Conservation (phyloP, 768 basidiomycete genomes). For the Calvatia gigantea region DNA sequence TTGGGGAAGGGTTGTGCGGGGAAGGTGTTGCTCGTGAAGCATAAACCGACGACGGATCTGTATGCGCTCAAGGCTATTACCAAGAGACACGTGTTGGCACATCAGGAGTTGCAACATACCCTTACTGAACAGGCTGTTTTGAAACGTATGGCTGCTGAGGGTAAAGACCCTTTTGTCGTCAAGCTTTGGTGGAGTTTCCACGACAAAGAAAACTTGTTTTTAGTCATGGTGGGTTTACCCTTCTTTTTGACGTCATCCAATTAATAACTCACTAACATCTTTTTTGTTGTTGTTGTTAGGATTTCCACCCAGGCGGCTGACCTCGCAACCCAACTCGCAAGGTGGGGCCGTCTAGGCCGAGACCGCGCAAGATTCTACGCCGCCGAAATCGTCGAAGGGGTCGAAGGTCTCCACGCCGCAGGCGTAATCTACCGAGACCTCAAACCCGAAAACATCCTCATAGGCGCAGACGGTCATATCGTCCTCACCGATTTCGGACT, state of each 20-base stretch:
- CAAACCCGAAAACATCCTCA: slow-evolving; percentile 96
- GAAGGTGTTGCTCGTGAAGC: slow-evolving; percentile 88
- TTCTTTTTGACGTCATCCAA: slow-evolving; percentile 10
- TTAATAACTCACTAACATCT: neutral
- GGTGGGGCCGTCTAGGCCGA: slow-evolving; percentile 91
- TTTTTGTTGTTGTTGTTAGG: no score
- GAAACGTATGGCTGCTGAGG: slow-evolving; percentile 88
- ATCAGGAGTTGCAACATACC: slow-evolving; percentile 95
- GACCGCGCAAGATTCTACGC: slow-evolving; percentile 97
- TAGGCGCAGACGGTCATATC: slow-evolving; percentile 92
- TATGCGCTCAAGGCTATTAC: slow-evolving; percentile 98
- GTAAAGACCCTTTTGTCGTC: slow-evolving; percentile 91
- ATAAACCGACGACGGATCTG: slow-evolving; percentile 66
- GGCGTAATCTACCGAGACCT: slow-evolving; percentile 98
- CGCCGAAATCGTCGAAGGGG: slow-evolving; percentile 94
- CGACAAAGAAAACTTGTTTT: slow-evolving; percentile 94
- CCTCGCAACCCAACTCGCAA: slow-evolving; percentile 93
- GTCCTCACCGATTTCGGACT: slow-evolving; percentile 97
- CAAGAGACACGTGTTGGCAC: slow-evolving; percentile 93
- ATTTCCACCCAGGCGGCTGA: slow-evolving; percentile 97
- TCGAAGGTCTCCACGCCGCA: slow-evolving; percentile 88
- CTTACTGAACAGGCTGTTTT: slow-evolving; percentile 95
- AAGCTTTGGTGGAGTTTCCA: slow-evolving; percentile 98
- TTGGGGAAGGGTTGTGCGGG: slow-evolving; percentile 97
- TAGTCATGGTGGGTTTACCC: slow-evolving; percentile 76